These are phyloP conservation scores for Tetrahymena malaccensis DNA, from an alignment of 73 alveolate species.

Conservation along the genomic window DNA sequence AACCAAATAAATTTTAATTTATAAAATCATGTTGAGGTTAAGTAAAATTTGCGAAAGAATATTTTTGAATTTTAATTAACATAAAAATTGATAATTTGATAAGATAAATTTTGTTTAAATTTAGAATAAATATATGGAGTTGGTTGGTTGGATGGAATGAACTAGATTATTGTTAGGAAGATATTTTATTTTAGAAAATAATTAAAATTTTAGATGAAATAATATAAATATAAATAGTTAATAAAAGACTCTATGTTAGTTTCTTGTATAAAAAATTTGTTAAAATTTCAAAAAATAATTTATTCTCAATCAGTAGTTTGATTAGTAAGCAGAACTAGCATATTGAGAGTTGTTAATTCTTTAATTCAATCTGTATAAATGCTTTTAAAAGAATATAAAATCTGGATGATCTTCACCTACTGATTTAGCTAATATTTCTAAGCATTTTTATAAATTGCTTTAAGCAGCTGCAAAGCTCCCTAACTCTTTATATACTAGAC, in stretches of 20 bases:
- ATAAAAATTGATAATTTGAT: no score
- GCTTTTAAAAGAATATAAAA: conserved; percentile 21
- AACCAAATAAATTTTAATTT: no score
- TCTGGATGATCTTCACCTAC: conserved; percentile 32
- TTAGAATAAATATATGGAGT: no score
- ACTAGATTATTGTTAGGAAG: no score
- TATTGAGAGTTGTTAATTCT: background rate
- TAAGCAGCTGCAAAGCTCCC: conserved; percentile 8
- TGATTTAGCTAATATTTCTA: conserved; percentile 4
- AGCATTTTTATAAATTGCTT: conserved; percentile 13
- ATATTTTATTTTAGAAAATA: no score
- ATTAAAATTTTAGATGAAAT: no score
- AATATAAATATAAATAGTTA: background rate
- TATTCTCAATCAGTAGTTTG: background rate
- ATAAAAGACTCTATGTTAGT: background rate
- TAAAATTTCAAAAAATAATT: background rate
- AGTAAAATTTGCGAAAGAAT: no score
- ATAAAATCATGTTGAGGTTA: no score
- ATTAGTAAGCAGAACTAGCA: background rate
- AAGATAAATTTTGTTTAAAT: no score
- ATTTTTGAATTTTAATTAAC: no score
- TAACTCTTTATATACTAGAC: conserved; percentile 13
- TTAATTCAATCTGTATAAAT: background rate
- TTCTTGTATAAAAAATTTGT: background rate
- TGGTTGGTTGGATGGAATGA: no score